These are phyloP conservation scores for Podila clonocystis DNA, from an alignment of 192 early-diverging fungal species.

Conservation along the genomic window DNA sequence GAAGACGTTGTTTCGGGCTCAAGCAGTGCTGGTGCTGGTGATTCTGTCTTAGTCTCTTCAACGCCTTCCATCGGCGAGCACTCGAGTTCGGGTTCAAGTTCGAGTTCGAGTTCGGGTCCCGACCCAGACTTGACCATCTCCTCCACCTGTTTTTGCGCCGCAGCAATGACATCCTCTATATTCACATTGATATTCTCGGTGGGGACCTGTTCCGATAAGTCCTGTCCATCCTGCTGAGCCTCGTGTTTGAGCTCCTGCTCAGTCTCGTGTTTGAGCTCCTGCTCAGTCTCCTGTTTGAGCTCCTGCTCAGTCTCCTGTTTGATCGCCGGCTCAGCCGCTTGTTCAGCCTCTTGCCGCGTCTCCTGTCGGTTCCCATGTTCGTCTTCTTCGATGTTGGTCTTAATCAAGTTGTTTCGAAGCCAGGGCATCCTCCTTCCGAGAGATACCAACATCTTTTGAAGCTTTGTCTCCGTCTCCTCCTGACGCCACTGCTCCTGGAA, in stretches of 20 bases:
- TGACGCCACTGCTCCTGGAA: conserved; percentile 81
- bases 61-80: conserved; percentile 15
- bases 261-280: neutral
- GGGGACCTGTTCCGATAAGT: neutral
- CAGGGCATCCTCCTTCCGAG: conserved; percentile 80
- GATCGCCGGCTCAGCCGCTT: neutral
- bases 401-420: conserved; percentile 55
- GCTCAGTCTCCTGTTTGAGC: neutral
- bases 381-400: conserved; percentile 11
- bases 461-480: conserved; percentile 71
- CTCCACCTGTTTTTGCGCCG: neutral
- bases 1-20: neutral
- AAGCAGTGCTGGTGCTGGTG: neutral
- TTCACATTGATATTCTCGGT: neutral
- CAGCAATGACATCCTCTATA: neutral
- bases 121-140: neutral
- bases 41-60: neutral
- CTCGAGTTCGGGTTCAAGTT: neutral
- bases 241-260: neutral
- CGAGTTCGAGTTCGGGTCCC: neutral
- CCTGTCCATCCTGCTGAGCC: neutral
- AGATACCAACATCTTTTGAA: conserved; percentile 75
- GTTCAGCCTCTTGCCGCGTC: neutral
- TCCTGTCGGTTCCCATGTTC: neutral
- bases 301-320: neutral